phyloP scores from a whole-genome alignment of 2,329 filamentous ascomycete species.

The Coniochaeta prunicola region DNA sequence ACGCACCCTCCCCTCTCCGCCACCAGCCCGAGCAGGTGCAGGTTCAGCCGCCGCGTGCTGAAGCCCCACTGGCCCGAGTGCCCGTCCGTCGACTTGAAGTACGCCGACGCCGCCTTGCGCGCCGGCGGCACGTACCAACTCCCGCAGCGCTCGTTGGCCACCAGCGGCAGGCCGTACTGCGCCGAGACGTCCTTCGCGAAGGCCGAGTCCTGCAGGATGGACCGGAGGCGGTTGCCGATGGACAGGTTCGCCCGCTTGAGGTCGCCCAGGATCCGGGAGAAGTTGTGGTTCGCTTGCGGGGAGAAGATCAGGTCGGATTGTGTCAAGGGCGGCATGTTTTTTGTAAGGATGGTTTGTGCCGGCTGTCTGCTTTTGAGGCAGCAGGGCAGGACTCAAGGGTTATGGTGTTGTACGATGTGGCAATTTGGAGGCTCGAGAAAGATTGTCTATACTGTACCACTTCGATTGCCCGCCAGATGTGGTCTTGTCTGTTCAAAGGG shows the following conservation, averaged over 20 bases:
- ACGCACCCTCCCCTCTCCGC: slow-evolving; percentile 66
- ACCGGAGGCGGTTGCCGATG: slow-evolving; percentile 72
- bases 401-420: not conserved
- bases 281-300: slow-evolving; percentile 49
- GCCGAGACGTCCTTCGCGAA: slow-evolving; percentile 61
- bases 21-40: slow-evolving; percentile 69
- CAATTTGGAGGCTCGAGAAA: too few relatives aligned
- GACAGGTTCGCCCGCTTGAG: slow-evolving; percentile 72
- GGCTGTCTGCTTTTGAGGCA: not conserved
- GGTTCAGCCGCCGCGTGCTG: slow-evolving; percentile 74
- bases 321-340: not conserved
- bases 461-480: too few relatives aligned
- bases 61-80: slow-evolving; percentile 89
- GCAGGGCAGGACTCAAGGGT: not conserved
- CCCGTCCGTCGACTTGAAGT: slow-evolving; percentile 98
- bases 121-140: slow-evolving; percentile 81
- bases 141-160: slow-evolving; percentile 92
- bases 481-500: too few relatives aligned
- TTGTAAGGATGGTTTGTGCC: not conserved
- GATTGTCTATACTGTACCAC: too few relatives aligned
- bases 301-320: slow-evolving; percentile 33
- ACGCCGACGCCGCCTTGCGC: slow-evolving; percentile 65
- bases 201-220: slow-evolving; percentile 66
- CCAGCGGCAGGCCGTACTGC: slow-evolving; percentile 56
- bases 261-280: slow-evolving; percentile 62